A percentile compares a stretch with the other conserved stretches of the same genome.
phyloP scores from a whole-genome alignment of 192 early-diverging fungal genomes.

The Chytriomyces sp. region DNA sequence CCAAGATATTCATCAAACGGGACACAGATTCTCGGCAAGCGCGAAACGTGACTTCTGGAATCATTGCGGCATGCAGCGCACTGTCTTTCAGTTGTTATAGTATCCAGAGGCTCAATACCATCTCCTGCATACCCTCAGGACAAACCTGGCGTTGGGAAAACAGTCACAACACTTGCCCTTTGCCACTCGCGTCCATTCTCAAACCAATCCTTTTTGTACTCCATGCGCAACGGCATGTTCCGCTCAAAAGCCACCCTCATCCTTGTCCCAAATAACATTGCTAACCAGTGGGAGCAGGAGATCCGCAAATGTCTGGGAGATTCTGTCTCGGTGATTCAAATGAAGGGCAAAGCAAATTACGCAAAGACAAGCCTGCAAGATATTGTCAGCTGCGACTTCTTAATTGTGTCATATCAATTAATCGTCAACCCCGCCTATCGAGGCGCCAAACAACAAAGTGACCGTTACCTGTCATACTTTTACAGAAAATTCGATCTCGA shows the following conservation, averaged over 20 bases:
- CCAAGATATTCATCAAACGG: too few relatives aligned
- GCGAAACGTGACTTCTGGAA: not conserved
- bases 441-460: not conserved
- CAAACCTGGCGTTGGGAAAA: constrained; percentile 28
- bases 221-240: not conserved
- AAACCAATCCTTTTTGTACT: not conserved
- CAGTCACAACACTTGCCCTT: constrained; percentile 21
- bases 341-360: constrained; percentile 27
- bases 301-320: constrained; percentile 30
- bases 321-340: constrained; percentile 10
- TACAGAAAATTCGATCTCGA: not conserved
- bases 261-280: constrained; percentile 23
- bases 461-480: not conserved
- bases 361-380: not conserved
- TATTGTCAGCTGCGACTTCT: constrained; percentile 6
- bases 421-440: not conserved
- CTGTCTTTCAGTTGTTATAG: too few relatives aligned
- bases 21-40: not conserved
- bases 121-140: constrained; percentile 10
- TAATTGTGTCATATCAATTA: not conserved
- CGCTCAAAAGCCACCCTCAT: constrained; percentile 3
- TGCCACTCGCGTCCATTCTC: constrained; percentile 17
- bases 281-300: constrained; percentile 19
- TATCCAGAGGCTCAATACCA: too few relatives aligned
- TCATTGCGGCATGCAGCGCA: too few relatives aligned